phyloP scores from a whole-genome alignment of 2,329 filamentous ascomycete genomes.

The Didymella keratinophila region DNA sequence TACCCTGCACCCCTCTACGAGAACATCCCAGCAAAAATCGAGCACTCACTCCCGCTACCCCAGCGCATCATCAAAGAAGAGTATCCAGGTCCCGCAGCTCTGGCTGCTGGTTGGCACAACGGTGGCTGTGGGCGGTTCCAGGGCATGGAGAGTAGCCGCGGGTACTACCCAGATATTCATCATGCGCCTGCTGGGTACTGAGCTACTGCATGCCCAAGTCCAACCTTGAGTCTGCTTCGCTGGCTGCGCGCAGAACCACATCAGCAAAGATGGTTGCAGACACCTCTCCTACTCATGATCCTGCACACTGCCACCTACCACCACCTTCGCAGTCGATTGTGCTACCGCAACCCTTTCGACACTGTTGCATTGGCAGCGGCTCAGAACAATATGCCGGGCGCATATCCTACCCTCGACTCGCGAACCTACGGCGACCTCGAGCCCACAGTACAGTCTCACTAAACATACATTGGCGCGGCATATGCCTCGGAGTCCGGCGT shows the following conservation, averaged over 20 bases:
- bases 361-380: background rate
- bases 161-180: slow-evolving; percentile 56
- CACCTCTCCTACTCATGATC: background rate
- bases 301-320: background rate
- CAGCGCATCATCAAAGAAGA: slow-evolving; percentile 55
- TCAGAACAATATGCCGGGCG: slow-evolving; percentile 2
- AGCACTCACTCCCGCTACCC: slow-evolving; percentile 44
- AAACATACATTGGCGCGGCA: slow-evolving; percentile 6
- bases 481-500: slow-evolving; percentile 9
- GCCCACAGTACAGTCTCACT: background rate
- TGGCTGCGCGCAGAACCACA: background rate
- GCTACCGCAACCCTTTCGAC: background rate
- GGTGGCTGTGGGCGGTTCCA: slow-evolving; percentile 55
- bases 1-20: slow-evolving; percentile 57
- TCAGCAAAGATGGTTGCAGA: background rate
- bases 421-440: background rate
- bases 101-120: slow-evolving; percentile 47
- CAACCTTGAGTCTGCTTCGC: background rate
- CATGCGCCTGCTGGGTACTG: slow-evolving; percentile 52
- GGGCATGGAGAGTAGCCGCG: slow-evolving; percentile 57
- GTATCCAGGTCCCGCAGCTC: slow-evolving; percentile 44
- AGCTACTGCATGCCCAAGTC: slow-evolving; percentile 11
- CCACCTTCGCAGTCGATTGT: background rate
- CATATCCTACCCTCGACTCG: background rate
- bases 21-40: slow-evolving; percentile 44